These are phyloP conservation scores for Lignosus rhinocerotis DNA, from an alignment of 1,284 basidiomycete genomes.

Conservation along the genomic window DNA sequence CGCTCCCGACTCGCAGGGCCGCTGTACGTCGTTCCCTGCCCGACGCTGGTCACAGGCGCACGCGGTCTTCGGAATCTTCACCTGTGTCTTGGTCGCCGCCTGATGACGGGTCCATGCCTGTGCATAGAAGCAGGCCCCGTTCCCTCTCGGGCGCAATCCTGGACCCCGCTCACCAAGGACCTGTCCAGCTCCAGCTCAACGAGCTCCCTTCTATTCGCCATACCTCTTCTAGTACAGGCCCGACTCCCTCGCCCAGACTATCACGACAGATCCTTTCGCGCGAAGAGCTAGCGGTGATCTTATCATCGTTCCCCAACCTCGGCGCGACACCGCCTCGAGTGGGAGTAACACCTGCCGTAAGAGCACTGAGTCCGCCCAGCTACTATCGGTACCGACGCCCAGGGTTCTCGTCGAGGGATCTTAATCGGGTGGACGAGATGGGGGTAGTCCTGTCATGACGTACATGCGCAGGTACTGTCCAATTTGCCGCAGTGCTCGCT, in stretches of 20 bases:
- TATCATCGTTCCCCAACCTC: slow-evolving; percentile 14
- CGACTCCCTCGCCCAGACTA: background rate
- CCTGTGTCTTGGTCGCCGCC: background rate
- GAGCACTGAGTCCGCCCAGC: slow-evolving; percentile 18
- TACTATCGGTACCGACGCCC: slow-evolving; percentile 13
- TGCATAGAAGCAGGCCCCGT: slow-evolving; percentile 3
- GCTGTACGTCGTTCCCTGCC: background rate
- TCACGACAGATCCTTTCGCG: slow-evolving; percentile 19
- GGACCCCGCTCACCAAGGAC: background rate
- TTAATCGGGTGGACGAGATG: slow-evolving; percentile 13
- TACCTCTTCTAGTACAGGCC: too few species aligned
- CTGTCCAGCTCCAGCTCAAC: background rate
- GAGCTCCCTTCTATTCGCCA: background rate
- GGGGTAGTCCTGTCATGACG: slow-evolving; percentile 4
- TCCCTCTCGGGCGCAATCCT: slow-evolving; percentile 12
- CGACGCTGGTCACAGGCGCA: slow-evolving; percentile 9
- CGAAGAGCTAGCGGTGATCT: slow-evolving; percentile 18
- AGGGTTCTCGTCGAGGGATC: slow-evolving; percentile 2
- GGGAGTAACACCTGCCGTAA: background rate
- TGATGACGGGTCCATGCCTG: background rate
- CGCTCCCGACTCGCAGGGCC: too few species aligned
- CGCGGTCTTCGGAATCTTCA: slow-evolving; percentile 18
- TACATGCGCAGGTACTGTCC: background rate
- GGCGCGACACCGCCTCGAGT: background rate
- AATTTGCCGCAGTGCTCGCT: background rate